Evolutionary conservation across 805 yeast species (phyloP).

Genomic region (Candida broadrunensis): DNA sequence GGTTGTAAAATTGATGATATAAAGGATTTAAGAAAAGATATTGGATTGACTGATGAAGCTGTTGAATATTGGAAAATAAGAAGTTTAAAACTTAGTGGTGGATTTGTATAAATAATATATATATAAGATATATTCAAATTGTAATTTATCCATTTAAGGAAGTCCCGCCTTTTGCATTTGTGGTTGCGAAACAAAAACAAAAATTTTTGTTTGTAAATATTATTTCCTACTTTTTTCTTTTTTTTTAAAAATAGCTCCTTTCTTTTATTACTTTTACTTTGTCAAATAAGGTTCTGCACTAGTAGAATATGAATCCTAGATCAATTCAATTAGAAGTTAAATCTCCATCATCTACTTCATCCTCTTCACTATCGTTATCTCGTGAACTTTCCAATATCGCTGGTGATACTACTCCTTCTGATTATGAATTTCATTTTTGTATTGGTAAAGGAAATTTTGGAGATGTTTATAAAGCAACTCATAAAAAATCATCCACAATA

Average conservation of each 20-base stretch:
- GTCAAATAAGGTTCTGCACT: no score
- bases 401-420: background rate
- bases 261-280: no score
- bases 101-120: background rate
- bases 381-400: no score
- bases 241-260: no score
- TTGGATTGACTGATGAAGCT: slow-evolving; percentile 47
- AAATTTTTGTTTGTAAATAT: no score
- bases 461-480: slow-evolving; percentile 68
- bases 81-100: slow-evolving; percentile 10
- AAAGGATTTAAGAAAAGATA: slow-evolving; percentile 19
- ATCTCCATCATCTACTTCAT: background rate
- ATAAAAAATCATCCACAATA: slow-evolving; percentile 19
- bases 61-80: slow-evolving; percentile 47
- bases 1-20: slow-evolving; percentile 47
- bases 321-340: no score
- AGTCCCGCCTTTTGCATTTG: background rate
- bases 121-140: background rate
- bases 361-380: background rate
- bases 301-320: no score
- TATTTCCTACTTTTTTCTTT: no score
- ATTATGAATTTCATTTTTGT: slow-evolving; percentile 40
- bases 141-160: background rate
- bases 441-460: slow-evolving; percentile 87
- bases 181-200: background rate